Base-by-base conservation (phyloP, 1,284 basidiomycete genomes). In the Papiliotrema flavescens region DNA sequence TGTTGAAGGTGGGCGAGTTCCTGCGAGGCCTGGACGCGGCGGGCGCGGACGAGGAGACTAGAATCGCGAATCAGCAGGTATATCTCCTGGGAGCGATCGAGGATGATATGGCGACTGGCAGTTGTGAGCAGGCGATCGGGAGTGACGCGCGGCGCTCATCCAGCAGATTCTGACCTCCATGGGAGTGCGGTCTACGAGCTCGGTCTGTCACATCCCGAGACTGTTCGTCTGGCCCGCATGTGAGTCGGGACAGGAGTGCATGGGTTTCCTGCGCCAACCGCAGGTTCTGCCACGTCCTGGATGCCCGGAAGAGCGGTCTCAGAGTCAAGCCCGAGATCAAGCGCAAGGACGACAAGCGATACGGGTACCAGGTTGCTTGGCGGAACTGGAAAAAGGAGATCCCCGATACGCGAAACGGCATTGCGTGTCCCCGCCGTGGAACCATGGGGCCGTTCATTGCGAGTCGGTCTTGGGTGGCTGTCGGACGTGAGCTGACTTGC, bases 281-380 rank as follows among this genome's bases (percentile, higher is more conserved):
- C 23, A 70, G 67, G 63, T 72, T 70, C 59, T 67, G 64, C 35
- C 57, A 54, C 22, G 66, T 74, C 7, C 62, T 72, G 1, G 71
- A 72, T 56, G 67, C 67, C 3, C 50, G 65, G 13, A 74, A 74
- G 57, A 67, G 64, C 32, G 70, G 71, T 15, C 53, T 74, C 14
- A 40, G 32, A 14, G 58, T 74, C 13, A 55, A 57, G 19, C 44
- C 53, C 0, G 54, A 62, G 2, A 55, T 67, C 15, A 47, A 40
- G 19, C 51, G 22, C 32, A 11, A 15, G 1, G 69, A 74, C 49
- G 23, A 42, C 37, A 34, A 44, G 26, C 41, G 22, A 15, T 63
- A 59, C 39, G 49, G 47, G 7, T 62, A 63, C 9, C 47, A 55
- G 1, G 40, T 72, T 0, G 56, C 28, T 5, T 74, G 71, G 71